Percentiles rank a stretch among this genome's conserved stretches.
These are phyloP conservation scores for Nicotiana knightiana DNA, from an alignment of 257 asterid species.

Conservation along the genomic window DNA sequence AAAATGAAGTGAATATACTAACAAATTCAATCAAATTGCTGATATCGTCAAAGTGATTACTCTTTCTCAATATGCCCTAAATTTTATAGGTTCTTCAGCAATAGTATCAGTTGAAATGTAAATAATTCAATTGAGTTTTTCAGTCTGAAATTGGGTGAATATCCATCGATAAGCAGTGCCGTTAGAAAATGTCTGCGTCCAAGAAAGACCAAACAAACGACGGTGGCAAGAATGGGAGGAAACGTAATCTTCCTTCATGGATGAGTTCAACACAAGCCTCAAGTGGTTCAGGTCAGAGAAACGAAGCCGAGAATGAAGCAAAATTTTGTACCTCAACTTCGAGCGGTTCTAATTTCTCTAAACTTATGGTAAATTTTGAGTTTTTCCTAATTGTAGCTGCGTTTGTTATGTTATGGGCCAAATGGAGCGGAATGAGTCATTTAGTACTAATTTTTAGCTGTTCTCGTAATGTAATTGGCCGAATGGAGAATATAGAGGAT, in stretches of 20 bases:
- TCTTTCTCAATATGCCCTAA: too few species aligned
- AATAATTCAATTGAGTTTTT: neutral
- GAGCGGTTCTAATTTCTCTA: conserved; percentile 38
- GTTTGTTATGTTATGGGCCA: neutral
- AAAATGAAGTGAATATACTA: too few species aligned
- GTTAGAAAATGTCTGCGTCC: conserved; percentile 25
- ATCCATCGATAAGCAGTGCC: conserved; percentile 8
- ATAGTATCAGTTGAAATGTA: too few species aligned
- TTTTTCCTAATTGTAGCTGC: too few species aligned
- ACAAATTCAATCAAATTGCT: too few species aligned
- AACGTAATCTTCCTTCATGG: conserved; percentile 91
- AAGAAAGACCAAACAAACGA: neutral
- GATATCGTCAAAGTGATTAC: too few species aligned
- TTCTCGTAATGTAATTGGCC: neutral
- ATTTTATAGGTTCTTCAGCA: too few species aligned
- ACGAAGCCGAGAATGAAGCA: conserved; percentile 19
- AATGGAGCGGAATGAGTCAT: neutral
- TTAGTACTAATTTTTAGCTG: neutral
- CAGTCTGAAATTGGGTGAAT: neutral
- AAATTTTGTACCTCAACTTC: conserved; percentile 22
- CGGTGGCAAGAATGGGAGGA: conserved; percentile 23
- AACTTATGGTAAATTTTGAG: conserved; percentile 46
- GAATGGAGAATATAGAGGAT: neutral
- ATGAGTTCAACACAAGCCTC: conserved; percentile 54
- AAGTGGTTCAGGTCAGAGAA: conserved; percentile 12